These are phyloP conservation scores for Kwoniella shivajii DNA, from an alignment of 1,284 basidiomycete species.

Conservation along the genomic window DNA sequence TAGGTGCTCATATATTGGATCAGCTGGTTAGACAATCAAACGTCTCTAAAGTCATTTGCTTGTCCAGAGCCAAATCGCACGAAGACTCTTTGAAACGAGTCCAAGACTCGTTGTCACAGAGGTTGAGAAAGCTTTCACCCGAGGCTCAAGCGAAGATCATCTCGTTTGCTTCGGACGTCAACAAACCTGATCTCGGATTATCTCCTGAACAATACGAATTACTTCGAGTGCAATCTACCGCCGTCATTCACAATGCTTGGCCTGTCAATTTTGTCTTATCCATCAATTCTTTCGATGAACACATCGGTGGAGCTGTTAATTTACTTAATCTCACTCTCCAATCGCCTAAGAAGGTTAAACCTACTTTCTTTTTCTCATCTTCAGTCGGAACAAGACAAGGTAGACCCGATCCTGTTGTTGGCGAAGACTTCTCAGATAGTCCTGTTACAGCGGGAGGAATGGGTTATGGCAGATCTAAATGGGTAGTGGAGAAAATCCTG, in stretches of 20 bases:
- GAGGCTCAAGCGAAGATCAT: constrained; percentile 47
- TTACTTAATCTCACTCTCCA: constrained; percentile 61
- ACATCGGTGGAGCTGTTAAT: constrained; percentile 61
- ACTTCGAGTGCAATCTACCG: constrained; percentile 54
- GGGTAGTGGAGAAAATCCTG: constrained; percentile 65
- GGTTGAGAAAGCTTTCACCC: constrained; percentile 31
- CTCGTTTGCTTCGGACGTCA: constrained; percentile 58
- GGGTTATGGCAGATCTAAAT: constrained; percentile 65
- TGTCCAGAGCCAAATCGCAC: constrained; percentile 54
- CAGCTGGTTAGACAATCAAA: constrained; percentile 54
- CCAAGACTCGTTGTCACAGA: constrained; percentile 37
- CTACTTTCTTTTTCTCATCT: constrained; percentile 63
- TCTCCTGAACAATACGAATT: constrained; percentile 49
- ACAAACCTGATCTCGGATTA: constrained; percentile 56
- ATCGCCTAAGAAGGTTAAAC: constrained; percentile 51
- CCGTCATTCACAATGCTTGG: constrained; percentile 59
- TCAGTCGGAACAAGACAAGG: constrained; percentile 57
- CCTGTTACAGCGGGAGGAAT: constrained; percentile 50
- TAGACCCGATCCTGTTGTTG: constrained; percentile 24
- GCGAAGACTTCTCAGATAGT: constrained; percentile 36
- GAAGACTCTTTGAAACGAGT: constrained; percentile 38
- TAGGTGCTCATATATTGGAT: constrained; percentile 64
- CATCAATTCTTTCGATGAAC: constrained; percentile 60
- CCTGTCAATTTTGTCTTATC: constrained; percentile 51
- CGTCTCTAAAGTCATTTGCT: constrained; percentile 59